These are phyloP conservation scores for Diplodia scrobiculata DNA, from an alignment of 2,329 filamentous ascomycete genomes.

Conservation along the genomic window DNA sequence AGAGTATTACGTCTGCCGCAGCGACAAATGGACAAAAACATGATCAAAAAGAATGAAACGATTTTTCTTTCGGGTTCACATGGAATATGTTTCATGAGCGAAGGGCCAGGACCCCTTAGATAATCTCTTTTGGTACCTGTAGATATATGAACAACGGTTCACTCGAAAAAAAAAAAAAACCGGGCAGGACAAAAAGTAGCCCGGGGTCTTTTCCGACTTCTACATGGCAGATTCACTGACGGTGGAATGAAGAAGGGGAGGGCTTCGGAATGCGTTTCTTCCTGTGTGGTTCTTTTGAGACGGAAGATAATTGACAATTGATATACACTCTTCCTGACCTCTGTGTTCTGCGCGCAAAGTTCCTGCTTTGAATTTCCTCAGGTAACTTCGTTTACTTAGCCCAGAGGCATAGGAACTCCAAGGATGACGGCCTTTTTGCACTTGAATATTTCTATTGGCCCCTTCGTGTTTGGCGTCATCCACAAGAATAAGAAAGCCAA, in stretches of 20 bases:
- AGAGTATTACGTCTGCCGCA: not conserved
- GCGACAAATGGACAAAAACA: slow-evolving; percentile 1
- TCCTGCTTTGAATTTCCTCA: too few relatives aligned
- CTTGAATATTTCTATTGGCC: too few relatives aligned
- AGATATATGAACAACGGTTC: slow-evolving; percentile 1
- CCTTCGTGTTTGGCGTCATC: too few relatives aligned
- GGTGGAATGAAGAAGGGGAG: not conserved
- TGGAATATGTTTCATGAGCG: not conserved
- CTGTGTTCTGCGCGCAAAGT: too few relatives aligned
- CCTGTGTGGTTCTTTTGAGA: not conserved
- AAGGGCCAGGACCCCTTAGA: not conserved
- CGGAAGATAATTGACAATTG: slow-evolving; percentile 9
- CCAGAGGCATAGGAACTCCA: too few relatives aligned
- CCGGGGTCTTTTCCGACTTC: slow-evolving; percentile 10
- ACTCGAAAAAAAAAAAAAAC: not conserved
- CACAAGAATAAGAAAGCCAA: too few relatives aligned
- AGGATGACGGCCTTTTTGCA: too few relatives aligned
- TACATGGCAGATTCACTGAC: not conserved
- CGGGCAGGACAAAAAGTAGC: not conserved
- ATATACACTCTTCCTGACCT: not conserved
- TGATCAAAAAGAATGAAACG: slow-evolving; percentile 4
- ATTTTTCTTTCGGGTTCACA: slow-evolving; percentile 9
- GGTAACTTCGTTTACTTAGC: too few relatives aligned
- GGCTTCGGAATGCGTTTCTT: not conserved
- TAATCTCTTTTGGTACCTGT: slow-evolving; percentile 13